These are phyloP conservation scores for Phyllosticta citriasiana DNA, from an alignment of 2,329 filamentous ascomycete species.

Conservation along the genomic window DNA sequence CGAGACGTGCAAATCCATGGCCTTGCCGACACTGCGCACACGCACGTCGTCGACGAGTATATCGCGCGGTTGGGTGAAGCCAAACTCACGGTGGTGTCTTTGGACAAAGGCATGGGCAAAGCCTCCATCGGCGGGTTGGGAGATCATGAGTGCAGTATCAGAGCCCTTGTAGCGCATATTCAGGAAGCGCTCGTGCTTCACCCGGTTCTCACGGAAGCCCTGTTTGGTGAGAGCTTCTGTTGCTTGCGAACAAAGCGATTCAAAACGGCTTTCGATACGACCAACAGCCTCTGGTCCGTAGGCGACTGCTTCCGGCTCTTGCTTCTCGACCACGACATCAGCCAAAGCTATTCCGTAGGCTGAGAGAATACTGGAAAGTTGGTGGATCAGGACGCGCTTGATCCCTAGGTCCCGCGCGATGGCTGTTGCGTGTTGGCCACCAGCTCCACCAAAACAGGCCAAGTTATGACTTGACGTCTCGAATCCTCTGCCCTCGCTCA, in stretches of 20 bases:
- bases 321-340: slow-evolving; percentile 42
- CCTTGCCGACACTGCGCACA: slow-evolving; percentile 50
- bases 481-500: slow-evolving; percentile 21
- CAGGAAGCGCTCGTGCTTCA: slow-evolving; percentile 27
- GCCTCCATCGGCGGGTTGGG: slow-evolving; percentile 21
- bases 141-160: slow-evolving; percentile 36
- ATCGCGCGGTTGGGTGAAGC: slow-evolving; percentile 30
- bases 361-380: slow-evolving; percentile 39
- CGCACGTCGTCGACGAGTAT: slow-evolving; percentile 17
- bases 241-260: neutral
- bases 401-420: slow-evolving; percentile 37
- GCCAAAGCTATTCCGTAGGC: slow-evolving; percentile 34
- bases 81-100: slow-evolving; percentile 34
- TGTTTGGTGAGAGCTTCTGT: slow-evolving; percentile 51
- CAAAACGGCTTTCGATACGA: slow-evolving; percentile 48
- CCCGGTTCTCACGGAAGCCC: slow-evolving; percentile 41
- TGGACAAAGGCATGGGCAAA: slow-evolving; percentile 27
- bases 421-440: slow-evolving; percentile 33
- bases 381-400: slow-evolving; percentile 33
- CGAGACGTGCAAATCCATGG: slow-evolving; percentile 40
- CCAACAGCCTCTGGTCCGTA: slow-evolving; percentile 24
- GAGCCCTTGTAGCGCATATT: slow-evolving; percentile 37
- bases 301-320: slow-evolving; percentile 60
- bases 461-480: slow-evolving; percentile 18
- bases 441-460: slow-evolving; percentile 23